A percentile compares a stretch with the other conserved stretches of the same genome.
Conservation (phyloP, 768 basidiomycete species). For the Trametopsis cervina region DNA sequence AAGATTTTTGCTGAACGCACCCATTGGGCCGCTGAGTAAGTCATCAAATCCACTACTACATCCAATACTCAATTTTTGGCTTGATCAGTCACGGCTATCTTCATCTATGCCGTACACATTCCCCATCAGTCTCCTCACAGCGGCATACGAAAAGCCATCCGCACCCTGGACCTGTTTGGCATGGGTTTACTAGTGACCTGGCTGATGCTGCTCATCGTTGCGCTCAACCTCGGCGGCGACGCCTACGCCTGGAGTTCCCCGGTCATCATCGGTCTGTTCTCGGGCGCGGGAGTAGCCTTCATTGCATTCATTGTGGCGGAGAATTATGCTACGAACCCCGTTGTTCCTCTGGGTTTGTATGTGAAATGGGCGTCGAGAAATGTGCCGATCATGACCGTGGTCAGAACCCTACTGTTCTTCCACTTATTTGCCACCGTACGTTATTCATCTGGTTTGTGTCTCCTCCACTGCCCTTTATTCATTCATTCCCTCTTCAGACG, state of each 20-base stretch:
- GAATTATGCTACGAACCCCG: constrained; percentile 6
- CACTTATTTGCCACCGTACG: constrained; percentile 12
- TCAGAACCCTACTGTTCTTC: constrained; percentile 12
- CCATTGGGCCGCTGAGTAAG: constrained; percentile 12
- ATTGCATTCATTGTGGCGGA: constrained; percentile 11
- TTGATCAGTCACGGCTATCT: constrained; percentile 8
- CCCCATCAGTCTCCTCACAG: constrained; percentile 1
- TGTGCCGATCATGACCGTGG: constrained; percentile 14
- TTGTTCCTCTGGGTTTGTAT: constrained; percentile 12
- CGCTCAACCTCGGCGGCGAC: constrained; percentile 12
- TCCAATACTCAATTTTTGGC: neutral
- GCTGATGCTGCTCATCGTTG: constrained; percentile 14
- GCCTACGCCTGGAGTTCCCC: constrained; percentile 11
- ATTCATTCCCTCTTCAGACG: constrained; percentile 9
- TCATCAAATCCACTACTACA: neutral
- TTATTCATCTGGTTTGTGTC: too few species aligned
- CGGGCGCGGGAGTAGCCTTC: constrained; percentile 5
- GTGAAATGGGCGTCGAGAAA: constrained; percentile 9
- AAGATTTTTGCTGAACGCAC: constrained; percentile 14
- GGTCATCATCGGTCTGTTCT: constrained; percentile 12
- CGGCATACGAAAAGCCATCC: constrained; percentile 2
- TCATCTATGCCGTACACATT: constrained; percentile 13
- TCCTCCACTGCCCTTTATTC: too few species aligned
- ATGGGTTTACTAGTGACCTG: constrained; percentile 11
- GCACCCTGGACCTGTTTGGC: constrained; percentile 10